Conservation (phyloP, 257 asterid genomes). For the Leonotis leonurus region DNA sequence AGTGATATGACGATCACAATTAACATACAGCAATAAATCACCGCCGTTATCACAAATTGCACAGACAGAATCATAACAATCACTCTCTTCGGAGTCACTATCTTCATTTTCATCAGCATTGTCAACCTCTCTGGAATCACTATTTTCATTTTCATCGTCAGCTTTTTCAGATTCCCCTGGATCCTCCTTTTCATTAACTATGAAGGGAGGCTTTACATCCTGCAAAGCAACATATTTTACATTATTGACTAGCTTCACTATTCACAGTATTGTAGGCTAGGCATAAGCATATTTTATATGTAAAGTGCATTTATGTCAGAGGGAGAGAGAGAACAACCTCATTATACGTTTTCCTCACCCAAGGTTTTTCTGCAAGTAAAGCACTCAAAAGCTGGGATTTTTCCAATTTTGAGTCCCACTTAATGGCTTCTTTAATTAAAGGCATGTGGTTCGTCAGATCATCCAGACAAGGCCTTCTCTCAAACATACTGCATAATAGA, state of each 20-base stretch:
- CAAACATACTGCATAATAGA: slow-evolving; percentile 39
- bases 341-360: slow-evolving; percentile 31
- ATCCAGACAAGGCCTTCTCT: slow-evolving; percentile 55
- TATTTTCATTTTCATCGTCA: slow-evolving; percentile 38
- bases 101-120: slow-evolving; percentile 53
- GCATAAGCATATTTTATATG: not conserved
- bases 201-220: slow-evolving; percentile 48
- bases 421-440: slow-evolving; percentile 52
- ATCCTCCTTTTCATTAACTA: slow-evolving; percentile 34
- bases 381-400: slow-evolving; percentile 60
- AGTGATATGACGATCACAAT: not conserved
- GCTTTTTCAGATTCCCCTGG: slow-evolving; percentile 9
- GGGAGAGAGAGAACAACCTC: slow-evolving; percentile 39
- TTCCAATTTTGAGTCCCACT: slow-evolving; percentile 47
- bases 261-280: not conserved
- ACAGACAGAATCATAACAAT: slow-evolving; percentile 56
- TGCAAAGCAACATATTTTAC: slow-evolving; percentile 22
- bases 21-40: slow-evolving; percentile 5
- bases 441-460: slow-evolving; percentile 54
- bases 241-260: slow-evolving; percentile 4
- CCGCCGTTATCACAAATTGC: slow-evolving; percentile 49
- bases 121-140: slow-evolving; percentile 17
- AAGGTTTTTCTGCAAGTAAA: slow-evolving; percentile 57
- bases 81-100: slow-evolving; percentile 27
- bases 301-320: not conserved